A percentile compares a stretch with the other conserved stretches of the same genome.
Evolutionary conservation across 1,284 basidiomycete species (phyloP).

Genomic region (Moesziomyces sp.): DNA sequence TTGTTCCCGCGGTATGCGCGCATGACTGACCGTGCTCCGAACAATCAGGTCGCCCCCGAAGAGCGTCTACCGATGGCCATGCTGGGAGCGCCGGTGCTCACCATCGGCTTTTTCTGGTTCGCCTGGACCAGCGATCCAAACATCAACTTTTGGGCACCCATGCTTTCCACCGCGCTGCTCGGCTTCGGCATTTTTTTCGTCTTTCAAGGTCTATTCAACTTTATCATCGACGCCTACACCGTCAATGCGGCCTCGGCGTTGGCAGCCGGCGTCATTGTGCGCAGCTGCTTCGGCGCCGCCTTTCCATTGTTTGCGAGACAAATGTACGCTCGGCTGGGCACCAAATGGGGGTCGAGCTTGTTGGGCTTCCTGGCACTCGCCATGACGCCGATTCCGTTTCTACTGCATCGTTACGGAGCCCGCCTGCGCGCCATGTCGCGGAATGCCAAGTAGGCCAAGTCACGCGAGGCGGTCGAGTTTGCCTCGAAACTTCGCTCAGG

Average conservation of each 20-base stretch:
- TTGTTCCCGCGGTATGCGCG: conserved; percentile 48
- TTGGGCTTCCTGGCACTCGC: conserved; percentile 77
- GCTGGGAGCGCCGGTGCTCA: conserved; percentile 64
- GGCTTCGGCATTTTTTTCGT: conserved; percentile 71
- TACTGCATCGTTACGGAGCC: conserved; percentile 69
- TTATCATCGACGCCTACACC: conserved; percentile 71
- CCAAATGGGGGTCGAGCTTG: conserved; percentile 79
- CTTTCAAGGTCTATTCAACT: conserved; percentile 71
- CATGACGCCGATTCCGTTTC: conserved; percentile 77
- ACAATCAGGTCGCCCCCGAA: conserved; percentile 52
- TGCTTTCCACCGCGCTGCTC: conserved; percentile 70
- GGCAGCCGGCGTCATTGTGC: conserved; percentile 76
- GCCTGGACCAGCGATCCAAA: conserved; percentile 41
- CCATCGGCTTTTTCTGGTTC: conserved; percentile 68
- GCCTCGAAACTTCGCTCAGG: not conserved
- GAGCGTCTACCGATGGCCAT: conserved; percentile 48
- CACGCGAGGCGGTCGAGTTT: not conserved
- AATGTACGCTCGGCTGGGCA: conserved; percentile 74
- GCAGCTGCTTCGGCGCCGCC: conserved; percentile 74
- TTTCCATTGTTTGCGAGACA: conserved; percentile 71
- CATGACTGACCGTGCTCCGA: conserved; percentile 17
- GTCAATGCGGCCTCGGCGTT: conserved; percentile 71
- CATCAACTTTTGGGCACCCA: conserved; percentile 68
- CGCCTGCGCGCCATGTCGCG: conserved; percentile 62
- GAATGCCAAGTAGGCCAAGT: conserved; percentile 3